Evolutionary conservation across 2,329 filamentous ascomycete genomes (phyloP), one percentile per base, ranked within the genome.

Genomic region (Periconia macrospinosa): DNA sequence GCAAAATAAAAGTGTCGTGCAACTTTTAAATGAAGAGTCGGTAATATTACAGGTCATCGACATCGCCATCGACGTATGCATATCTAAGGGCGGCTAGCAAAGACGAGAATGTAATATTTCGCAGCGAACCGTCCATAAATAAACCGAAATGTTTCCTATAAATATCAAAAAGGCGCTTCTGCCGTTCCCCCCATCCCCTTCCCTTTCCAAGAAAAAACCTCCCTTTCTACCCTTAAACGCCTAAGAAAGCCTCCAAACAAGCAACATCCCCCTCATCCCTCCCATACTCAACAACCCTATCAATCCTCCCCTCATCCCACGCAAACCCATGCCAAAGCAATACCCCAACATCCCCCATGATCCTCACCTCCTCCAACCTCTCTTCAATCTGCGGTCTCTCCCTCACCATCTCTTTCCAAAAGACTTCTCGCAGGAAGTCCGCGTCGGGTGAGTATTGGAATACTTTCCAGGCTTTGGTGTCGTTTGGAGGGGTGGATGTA

Each of bases 311-410:
- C 20, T 83, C 78, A 63, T 88, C 85, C 68, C 85, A 87, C 2
- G 84, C 84, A 63, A 83, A 84, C 1, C 84, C 85, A 66, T 83
- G 78, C 85, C 86, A 88, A 2, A 88, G 74, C 17, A 88, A 55
- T 6, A 87, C 76, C 0, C 86, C 85, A 17, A 86, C 59, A 66
- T 76, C 65, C 75, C 78, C 78, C 13, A 83, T 78, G 40, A 77
- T 58, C 49, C 63, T 65, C 0, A 83, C 69, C 0, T 73, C 72
- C 5, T 71, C 62, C 13, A 71, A 40, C 1, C 72, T 54, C 10
- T 68, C 52, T 14, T 60, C 57, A 9, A 83, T 59, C 17, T 69
- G 69, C 0, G 76, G 72, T 1, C 78, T 61, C 6, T 71, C 58
- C 1, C 63, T 60, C 15, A 62, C 52, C 35, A 84, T 55, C 20